Base-by-base conservation (phyloP, 2,329 filamentous ascomycete species). In the Pseudogymnoascus sp. region DNA sequence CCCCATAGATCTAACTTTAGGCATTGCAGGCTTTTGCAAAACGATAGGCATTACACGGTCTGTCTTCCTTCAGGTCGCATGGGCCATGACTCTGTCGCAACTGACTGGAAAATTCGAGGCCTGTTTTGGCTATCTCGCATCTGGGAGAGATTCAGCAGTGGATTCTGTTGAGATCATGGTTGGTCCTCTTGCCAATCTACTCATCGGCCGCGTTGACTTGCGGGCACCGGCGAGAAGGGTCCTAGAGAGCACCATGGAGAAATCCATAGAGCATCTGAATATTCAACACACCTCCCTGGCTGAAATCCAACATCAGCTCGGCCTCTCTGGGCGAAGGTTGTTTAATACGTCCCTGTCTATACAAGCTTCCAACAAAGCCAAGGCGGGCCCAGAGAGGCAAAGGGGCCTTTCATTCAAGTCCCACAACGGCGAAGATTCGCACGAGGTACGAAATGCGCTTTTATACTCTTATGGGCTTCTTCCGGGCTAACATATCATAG, bases 61-160 rank as follows among this genome's bases (percentile, higher is more conserved):
- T 0, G 80, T 77, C 35, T 67, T 84, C 1, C 73, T 84, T 0
- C 80, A 83, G 62, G 74, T 80, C 28, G 75, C 76, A 0, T 84
- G 82, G 82, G 78, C 77, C 1, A 73, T 84, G 18, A 75, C 82
- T 0, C 68, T 85, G 3, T 74, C 77, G 2, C 44, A 56, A 14
- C 63, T 68, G 23, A 64, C 64, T 21, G 25, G 44, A 6, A 72
- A 70, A 4, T 69, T 73, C 31, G 75, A 77, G 40, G 71, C 78
- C 12, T 75, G 74, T 40, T 78, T 77, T 35, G 75, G 74, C 5
- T 76, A 76, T 33, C 67, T 75, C 4, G 72, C 75, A 14, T 74
- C 76, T 21, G 75, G 76, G 14, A 71, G 77, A 62, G 79, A 82
- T 67, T 73, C 77, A 7, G 76, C 77, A 2, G 71, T 82, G 5